phyloP scores from a whole-genome alignment of 495 filamentous ascomycete genomes.

The Delitschia confertaspora region DNA sequence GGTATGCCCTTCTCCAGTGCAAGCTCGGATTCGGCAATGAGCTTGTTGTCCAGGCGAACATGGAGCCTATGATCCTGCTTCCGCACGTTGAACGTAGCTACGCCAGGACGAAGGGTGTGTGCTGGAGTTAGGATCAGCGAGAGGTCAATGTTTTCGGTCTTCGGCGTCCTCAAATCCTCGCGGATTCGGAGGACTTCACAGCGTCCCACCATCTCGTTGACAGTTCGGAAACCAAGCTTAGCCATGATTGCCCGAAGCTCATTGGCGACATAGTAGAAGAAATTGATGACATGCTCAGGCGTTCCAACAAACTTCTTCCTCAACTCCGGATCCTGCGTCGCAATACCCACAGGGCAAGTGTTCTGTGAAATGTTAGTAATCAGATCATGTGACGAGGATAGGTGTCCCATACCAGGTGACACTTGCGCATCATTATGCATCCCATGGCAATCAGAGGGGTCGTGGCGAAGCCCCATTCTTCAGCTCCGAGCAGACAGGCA shows the following conservation, averaged over 20 bases:
- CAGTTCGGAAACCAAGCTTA: constrained; percentile 82
- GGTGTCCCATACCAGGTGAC: constrained; percentile 30
- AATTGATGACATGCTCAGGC: constrained; percentile 98
- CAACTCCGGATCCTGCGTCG: constrained; percentile 91
- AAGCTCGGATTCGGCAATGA: constrained; percentile 94
- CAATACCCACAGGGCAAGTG: constrained; percentile 94
- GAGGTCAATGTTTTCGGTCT: constrained; percentile 90
- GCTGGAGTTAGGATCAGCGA: constrained; percentile 94
- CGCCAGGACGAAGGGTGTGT: constrained; percentile 90
- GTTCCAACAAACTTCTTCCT: constrained; percentile 91
- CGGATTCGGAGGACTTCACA: constrained; percentile 80
- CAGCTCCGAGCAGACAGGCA: constrained; percentile 89
- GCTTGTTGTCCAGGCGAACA: constrained; percentile 93
- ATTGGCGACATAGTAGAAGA: constrained; percentile 98
- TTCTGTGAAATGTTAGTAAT: constrained; percentile 38
- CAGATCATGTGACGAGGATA: not conserved
- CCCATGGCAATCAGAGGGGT: constrained; percentile 95
- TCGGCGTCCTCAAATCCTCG: constrained; percentile 78
- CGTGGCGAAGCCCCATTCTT: constrained; percentile 98
- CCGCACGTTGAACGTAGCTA: constrained; percentile 96
- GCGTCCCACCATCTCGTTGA: constrained; percentile 98
- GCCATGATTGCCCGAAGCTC: constrained; percentile 99
- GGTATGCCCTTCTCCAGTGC: constrained; percentile 94
- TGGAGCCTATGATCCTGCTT: constrained; percentile 96
- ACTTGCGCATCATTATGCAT: constrained; percentile 92